Conservation (phyloP, 306 rosid genomes). For the Elaeagnus macrophylla region DNA sequence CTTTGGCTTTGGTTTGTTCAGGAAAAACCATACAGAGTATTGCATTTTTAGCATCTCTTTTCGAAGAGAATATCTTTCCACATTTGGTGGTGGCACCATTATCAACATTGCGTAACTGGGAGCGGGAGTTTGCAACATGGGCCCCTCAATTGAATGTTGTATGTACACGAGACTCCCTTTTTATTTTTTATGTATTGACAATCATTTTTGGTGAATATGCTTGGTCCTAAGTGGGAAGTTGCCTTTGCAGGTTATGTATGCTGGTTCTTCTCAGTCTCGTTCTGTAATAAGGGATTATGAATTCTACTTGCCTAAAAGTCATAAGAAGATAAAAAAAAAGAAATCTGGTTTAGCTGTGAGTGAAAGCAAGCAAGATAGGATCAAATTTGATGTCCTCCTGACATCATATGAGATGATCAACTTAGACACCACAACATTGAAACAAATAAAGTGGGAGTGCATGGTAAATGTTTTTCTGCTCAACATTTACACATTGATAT, state of each 20-base stretch:
- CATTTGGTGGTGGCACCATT: conserved; percentile 99
- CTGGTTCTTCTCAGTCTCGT: conserved; percentile 91
- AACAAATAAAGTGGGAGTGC: conserved; percentile 89
- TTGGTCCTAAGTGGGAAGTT: conserved; percentile 26
- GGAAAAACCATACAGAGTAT: conserved; percentile 98
- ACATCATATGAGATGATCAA: conserved; percentile 99
- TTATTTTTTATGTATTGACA: conserved; percentile 8
- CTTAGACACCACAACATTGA: conserved; percentile 62
- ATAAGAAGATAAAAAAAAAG: conserved; percentile 83
- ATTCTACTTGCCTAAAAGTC: conserved; percentile 77
- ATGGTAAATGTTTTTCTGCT: conserved; percentile 44
- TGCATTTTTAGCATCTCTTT: conserved; percentile 91
- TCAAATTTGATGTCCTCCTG: conserved; percentile 90
- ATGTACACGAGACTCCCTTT: conserved; percentile 35
- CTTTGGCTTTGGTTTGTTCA: conserved; percentile 29
- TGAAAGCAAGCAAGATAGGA: conserved; percentile 94
- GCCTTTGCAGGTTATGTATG: conserved; percentile 78
- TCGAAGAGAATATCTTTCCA: conserved; percentile 56
- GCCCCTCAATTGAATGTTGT: conserved; percentile 99
- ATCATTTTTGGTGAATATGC: conserved; percentile 13
- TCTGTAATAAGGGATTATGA: conserved; percentile 77
- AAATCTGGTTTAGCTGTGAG: conserved; percentile 54
- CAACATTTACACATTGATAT: conserved; percentile 6
- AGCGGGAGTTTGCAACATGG: conserved; percentile 97
- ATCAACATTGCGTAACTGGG: conserved; percentile 95